These are phyloP conservation scores for Penstemon newberryi DNA, from an alignment of 257 asterid genomes.

Conservation along the genomic window DNA sequence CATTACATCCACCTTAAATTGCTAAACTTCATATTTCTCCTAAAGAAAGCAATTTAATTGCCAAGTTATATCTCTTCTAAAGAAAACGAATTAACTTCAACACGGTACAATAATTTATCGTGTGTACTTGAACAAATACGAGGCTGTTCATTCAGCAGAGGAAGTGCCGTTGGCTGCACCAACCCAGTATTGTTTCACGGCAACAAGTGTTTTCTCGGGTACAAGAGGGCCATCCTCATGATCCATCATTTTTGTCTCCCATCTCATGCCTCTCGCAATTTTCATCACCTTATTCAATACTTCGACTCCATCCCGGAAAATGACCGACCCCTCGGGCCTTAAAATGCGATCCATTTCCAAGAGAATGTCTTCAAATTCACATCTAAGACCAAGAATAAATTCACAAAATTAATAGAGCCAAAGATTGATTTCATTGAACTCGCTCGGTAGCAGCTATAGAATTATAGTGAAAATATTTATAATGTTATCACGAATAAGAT, in stretches of 20 bases:
- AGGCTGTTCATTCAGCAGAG: slow-evolving; percentile 37
- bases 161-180: slow-evolving; percentile 39
- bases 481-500: no score
- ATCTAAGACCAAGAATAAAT: slow-evolving; percentile 37
- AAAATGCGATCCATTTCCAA: slow-evolving; percentile 86
- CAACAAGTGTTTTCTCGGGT: slow-evolving; percentile 77
- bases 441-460: no score
- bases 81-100: background rate
- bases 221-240: slow-evolving; percentile 94
- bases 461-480: no score
- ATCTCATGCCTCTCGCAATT: slow-evolving; percentile 73
- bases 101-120: background rate
- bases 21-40: background rate
- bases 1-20: slow-evolving; percentile 2
- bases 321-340: slow-evolving; percentile 77
- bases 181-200: slow-evolving; percentile 69
- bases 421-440: no score
- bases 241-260: slow-evolving; percentile 73
- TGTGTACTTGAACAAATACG: background rate
- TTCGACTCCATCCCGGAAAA: slow-evolving; percentile 78
- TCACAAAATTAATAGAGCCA: no score
- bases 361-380: slow-evolving; percentile 79
- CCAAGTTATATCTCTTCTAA: background rate
- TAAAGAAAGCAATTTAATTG: slow-evolving; percentile 8
- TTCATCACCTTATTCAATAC: slow-evolving; percentile 70